These are phyloP conservation scores for Dictyostelium citrinum DNA, from an alignment of 78 protist genomes.

Conservation along the genomic window DNA sequence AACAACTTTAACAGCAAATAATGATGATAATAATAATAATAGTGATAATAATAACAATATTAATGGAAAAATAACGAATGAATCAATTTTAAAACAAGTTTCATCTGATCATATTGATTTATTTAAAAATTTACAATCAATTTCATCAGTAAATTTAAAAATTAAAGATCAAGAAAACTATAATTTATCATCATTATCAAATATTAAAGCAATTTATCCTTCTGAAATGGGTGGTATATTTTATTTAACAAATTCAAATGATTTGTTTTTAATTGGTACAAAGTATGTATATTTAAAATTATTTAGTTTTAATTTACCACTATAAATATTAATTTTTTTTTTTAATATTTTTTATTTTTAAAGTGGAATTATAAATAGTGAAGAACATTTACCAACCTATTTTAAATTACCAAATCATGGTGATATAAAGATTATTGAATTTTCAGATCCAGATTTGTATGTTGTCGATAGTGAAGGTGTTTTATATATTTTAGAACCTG, in stretches of 20 bases:
- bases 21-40: background rate
- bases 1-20: background rate
- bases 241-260: constrained; percentile 7
- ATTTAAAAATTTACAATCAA: background rate
- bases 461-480: background rate
- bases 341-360: background rate
- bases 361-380: background rate
- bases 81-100: background rate
- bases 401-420: background rate
- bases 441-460: constrained; percentile 20
- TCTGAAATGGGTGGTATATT: background rate
- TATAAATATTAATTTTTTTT: no score
- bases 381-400: background rate
- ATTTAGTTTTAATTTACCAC: no score
- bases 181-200: background rate
- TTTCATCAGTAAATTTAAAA: background rate
- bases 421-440: background rate
- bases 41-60: background rate
- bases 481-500: background rate
- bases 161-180: background rate
- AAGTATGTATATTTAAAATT: constrained; percentile 34
- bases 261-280: constrained; percentile 27
- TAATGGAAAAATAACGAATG: background rate
- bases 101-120: background rate
- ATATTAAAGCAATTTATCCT: background rate